Base-by-base conservation (phyloP, 2,329 filamentous ascomycete species). In the Diaporthe helianthi region DNA sequence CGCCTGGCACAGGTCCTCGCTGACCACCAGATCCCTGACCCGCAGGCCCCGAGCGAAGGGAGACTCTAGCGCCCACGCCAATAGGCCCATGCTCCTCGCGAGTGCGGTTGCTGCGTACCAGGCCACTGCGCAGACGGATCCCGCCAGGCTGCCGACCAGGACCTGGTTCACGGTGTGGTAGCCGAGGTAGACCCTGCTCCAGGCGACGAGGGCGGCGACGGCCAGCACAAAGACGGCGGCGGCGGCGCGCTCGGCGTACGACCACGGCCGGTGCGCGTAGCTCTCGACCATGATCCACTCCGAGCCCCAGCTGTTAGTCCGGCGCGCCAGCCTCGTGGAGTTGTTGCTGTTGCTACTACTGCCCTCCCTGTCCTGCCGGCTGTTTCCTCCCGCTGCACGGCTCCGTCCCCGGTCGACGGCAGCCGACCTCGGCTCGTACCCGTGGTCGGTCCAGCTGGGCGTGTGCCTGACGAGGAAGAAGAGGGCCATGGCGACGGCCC, bases 91-190 rank as follows among this genome's bases (percentile, higher is more conserved):
- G 72, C 86, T 83, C 72, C 96, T 86, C 72, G 92, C 78, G 61
- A 87, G 79, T n/a, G 84, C 84, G 3, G 93, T 97, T 61, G 90
- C 83, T 1, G 82, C 78, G 76, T 97, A 99, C 96, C 96, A 99
- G 1, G 82, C 85, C 2, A 92, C 75, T 0, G 92, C 94, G 75
- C 90, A 93, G 1, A 87, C 76, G 1, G 86, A 82, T 0, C 96
- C 96, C 0, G 92, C 93, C 12, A 80, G 82, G 73, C 86, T 89
- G 2, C 96, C 96, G 1, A 91, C 92, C n/a, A 93, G 76, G 12
- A 99, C 96, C 82, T 99, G 96, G 76, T 86, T 90, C 46, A 88
- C 85, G 0, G 95, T 98, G 80, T 99, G 96, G 78, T 99, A 99
- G 79, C 90, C 93, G 71, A 99, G 83, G 78, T 99, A 99, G 53